Evolutionary conservation across 1,284 basidiomycete genomes (phyloP), one percentile per base, ranked within the genome.

Genomic region (Rhodotorula sp.): DNA sequence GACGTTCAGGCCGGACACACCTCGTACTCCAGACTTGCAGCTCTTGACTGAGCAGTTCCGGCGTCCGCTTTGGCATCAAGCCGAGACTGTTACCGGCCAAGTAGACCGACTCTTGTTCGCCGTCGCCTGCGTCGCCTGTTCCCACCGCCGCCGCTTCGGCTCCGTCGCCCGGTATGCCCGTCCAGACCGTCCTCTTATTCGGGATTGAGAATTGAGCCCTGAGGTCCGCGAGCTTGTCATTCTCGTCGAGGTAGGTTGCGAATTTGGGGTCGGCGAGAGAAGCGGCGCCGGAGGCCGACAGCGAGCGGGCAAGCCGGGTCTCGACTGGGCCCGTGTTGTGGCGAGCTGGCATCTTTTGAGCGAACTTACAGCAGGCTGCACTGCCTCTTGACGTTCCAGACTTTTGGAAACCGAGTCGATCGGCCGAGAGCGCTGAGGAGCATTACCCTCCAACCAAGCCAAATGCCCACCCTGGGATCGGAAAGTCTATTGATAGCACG

Each of bases 71-170:
- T 57, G 90, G 87, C 77, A 94, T 84, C 60, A 90, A 85, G 1
- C 95, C 95, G 5, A 99, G 86, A 57, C 94, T 97, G 83, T 99
- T 99, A 59, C 95, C 97, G 81, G 93, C 97, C 63, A 99, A 88
- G 82, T 99, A 99, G 55, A 89, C 87, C 80, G 87, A 87, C 68
- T 85, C 61, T 66, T 81, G 80, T 73, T 87, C 86, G 55, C 60
- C 31, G n/a, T 62, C 58, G n/a, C 2, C 18, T 4, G 16, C 31
- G n/a, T 62, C 58, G n/a, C 2, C 18, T 4, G 16, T 55, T 15
- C n/a, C 54, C 16, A 3, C 5, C 19, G 43, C 68, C 28, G 48
- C 38, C 5, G 43, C 0, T 19, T 45, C 47, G 26, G 34, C 49
- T 3, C 48, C 48, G 16, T 28, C 66, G 43, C 60, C 47, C 49